Conservation (phyloP, 768 basidiomycete genomes). For the Macrolepiota dolichaula region DNA sequence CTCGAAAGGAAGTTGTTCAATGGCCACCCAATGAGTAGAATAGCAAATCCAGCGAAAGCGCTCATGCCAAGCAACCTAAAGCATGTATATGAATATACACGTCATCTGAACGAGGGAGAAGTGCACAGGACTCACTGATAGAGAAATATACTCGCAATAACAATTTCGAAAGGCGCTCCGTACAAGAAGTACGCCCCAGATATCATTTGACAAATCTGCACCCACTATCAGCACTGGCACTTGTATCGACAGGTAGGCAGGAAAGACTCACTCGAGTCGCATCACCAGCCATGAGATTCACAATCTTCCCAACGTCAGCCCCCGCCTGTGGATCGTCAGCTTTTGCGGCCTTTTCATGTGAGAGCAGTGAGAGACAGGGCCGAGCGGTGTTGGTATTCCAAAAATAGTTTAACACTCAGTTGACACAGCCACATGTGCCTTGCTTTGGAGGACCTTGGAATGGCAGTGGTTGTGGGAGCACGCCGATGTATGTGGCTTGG, state of each 20-base stretch:
- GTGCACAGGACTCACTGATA: conserved; percentile 74
- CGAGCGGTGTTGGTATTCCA: too few relatives aligned
- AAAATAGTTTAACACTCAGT: too few relatives aligned
- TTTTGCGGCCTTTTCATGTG: too few relatives aligned
- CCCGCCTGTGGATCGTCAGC: conserved; percentile 63
- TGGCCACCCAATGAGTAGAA: conserved; percentile 65
- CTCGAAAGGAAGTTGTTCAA: conserved; percentile 65
- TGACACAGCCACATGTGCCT: too few relatives aligned
- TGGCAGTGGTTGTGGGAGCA: too few relatives aligned
- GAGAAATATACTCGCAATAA: conserved; percentile 69
- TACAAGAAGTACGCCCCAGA: conserved; percentile 66
- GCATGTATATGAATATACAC: background rate
- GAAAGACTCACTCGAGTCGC: conserved; percentile 45
- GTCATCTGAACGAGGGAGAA: background rate
- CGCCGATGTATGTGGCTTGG: too few relatives aligned
- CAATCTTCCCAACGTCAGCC: conserved; percentile 86
- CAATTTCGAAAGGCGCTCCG: conserved; percentile 76
- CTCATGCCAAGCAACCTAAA: conserved; percentile 58
- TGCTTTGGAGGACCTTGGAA: too few relatives aligned
- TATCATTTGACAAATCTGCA: conserved; percentile 45
- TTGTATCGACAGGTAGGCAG: background rate
- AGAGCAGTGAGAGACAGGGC: too few relatives aligned
- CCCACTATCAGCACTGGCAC: background rate
- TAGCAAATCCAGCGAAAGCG: conserved; percentile 72
- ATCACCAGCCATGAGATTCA: conserved; percentile 85